Base-by-base conservation (phyloP, 768 basidiomycete species). In the Terana coerulea region DNA sequence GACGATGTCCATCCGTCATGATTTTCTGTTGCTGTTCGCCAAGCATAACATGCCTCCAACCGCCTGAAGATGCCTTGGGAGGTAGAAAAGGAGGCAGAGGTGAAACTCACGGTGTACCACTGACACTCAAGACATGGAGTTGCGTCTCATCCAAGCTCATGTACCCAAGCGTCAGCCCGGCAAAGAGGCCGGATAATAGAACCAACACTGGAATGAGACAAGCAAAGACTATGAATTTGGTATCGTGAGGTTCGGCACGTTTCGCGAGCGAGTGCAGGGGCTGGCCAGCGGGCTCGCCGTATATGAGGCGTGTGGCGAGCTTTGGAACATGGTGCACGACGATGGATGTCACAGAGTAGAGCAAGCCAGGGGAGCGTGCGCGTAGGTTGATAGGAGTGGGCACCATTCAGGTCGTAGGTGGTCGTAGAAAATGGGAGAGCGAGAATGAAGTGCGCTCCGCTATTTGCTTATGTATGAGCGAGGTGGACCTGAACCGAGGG, bases 61-160 rank as follows among this genome's bases (percentile, higher is more conserved):
- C n/a, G n/a, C n/a, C n/a, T n/a, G n/a, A n/a, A n/a, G n/a, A n/a
- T n/a, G n/a, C n/a, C n/a, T n/a, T n/a, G n/a, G n/a, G n/a, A n/a
- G n/a, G n/a, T n/a, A n/a, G n/a, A n/a, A n/a, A n/a, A n/a, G n/a
- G n/a, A n/a, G n/a, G n/a, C 29, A 35, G n/a, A 37, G n/a, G 40
- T 11, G 68, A 19, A 3, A 69, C 86, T 47, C 61, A 88, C 86
- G 84, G 75, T 15, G 86, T 87, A 10, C 91, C 91, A 47, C 85
- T 85, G 50, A 88, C 83, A 54, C 83, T 81, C 17, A 94, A 69
- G 3, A 94, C 90, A 61, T 86, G 84, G 33, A 94, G 78, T 73
- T 92, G 89, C 36, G 90, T 91, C 67, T 86, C 86, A 67, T 93
- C 91, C 67, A 92, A 75, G 61, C 84, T 87, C 86, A 93, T 91